Conservation (phyloP, 23 red algal genomes). For the Gracilaria caudata region DNA sequence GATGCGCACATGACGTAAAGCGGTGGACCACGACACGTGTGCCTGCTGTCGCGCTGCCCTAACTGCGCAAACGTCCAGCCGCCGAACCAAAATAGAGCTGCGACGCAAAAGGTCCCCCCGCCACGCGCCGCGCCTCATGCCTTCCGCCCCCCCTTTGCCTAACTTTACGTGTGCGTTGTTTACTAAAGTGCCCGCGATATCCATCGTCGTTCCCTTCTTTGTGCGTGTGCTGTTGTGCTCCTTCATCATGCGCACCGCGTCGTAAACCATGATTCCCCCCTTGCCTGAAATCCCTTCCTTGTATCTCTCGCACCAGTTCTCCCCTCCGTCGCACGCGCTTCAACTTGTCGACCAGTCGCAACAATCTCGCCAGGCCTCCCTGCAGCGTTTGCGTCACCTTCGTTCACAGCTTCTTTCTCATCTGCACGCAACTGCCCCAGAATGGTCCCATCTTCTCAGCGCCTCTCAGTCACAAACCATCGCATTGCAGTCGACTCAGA, state of each 20-base stretch:
- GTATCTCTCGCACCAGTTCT: slow-evolving; percentile 16
- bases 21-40: background rate
- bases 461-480: background rate
- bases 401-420: background rate
- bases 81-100: background rate
- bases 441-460: slow-evolving; percentile 1
- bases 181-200: background rate
- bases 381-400: background rate
- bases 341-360: background rate
- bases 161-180: background rate
- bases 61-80: background rate
- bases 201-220: background rate
- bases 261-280: background rate
- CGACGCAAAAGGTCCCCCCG: too few species aligned
- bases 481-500: background rate
- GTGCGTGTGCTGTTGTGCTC: too few species aligned
- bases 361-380: background rate
- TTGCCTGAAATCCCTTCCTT: background rate
- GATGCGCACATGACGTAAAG: background rate
- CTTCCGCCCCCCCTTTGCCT: background rate
- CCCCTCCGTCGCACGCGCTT: slow-evolving; percentile 2
- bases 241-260: background rate
- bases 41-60: background rate
- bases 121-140: too few species aligned
- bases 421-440: slow-evolving; percentile 9